A percentile compares a stretch with the other conserved stretches of the same genome.
These are phyloP conservation scores for Erythrophleum fordii DNA, from an alignment of 306 rosid genomes.

Conservation along the genomic window DNA sequence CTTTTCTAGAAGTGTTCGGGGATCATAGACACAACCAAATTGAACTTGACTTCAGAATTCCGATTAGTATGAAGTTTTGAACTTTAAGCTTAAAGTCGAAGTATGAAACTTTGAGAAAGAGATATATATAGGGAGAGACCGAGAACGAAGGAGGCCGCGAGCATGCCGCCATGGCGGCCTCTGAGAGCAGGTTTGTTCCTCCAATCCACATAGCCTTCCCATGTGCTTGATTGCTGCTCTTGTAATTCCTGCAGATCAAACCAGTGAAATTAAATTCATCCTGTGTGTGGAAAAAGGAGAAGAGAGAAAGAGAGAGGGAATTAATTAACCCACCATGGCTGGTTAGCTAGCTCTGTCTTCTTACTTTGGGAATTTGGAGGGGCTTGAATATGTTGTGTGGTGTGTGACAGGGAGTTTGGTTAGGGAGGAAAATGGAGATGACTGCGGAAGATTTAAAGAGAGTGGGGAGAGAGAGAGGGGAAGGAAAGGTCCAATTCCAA, in stretches of 20 bases:
- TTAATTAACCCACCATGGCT: background rate
- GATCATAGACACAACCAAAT: background rate
- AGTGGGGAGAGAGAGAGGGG: background rate
- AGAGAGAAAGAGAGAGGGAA: background rate
- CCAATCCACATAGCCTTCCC: conserved; percentile 96
- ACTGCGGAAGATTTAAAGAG: conserved; percentile 53
- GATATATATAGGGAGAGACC: conserved; percentile 51
- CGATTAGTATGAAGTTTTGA: background rate
- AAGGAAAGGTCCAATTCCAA: background rate
- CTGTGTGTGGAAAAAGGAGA: background rate
- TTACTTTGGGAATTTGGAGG: background rate
- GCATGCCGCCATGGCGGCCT: conserved; percentile 90
- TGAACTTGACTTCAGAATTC: background rate
- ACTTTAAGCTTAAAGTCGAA: background rate
- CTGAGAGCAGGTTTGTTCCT: conserved; percentile 69
- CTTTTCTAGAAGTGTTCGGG: background rate
- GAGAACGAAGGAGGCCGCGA: conserved; percentile 80
- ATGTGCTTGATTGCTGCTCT: conserved; percentile 47
- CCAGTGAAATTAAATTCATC: background rate
- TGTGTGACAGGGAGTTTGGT: conserved; percentile 31
- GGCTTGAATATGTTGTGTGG: background rate
- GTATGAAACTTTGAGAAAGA: background rate
- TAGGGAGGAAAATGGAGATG: conserved; percentile 37
- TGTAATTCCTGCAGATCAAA: conserved; percentile 51
- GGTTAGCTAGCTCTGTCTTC: background rate